Percentiles rank a stretch among this genome's conserved stretches.
Conservation (phyloP, 495 filamentous ascomycete genomes). For the Jackrogersella minutella region DNA sequence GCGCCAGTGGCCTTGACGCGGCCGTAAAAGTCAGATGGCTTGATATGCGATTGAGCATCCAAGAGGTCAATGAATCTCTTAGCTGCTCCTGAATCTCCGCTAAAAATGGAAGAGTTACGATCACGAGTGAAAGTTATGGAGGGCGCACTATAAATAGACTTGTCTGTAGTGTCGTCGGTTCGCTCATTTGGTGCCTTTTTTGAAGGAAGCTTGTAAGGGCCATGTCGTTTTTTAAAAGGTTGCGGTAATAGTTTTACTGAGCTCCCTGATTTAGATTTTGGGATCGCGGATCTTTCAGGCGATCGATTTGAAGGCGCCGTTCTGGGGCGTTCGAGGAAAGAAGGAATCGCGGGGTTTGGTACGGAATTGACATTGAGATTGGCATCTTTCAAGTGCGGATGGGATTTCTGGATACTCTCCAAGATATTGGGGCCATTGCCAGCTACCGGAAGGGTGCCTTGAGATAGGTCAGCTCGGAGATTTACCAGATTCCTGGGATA, state of each 20-base stretch:
- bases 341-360: conserved; percentile 45
- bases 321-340: conserved; percentile 46
- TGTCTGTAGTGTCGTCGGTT: conserved; percentile 11
- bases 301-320: conserved; percentile 47
- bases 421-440: conserved; percentile 43
- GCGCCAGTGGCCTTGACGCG: conserved; percentile 56
- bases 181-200: conserved; percentile 17
- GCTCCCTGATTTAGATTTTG: conserved; percentile 23
- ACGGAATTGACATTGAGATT: conserved; percentile 40
- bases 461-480: conserved; percentile 36
- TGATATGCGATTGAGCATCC: conserved; percentile 60
- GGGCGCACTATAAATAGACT: conserved; percentile 11
- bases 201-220: conserved; percentile 37
- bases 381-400: conserved; percentile 39
- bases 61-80: conserved; percentile 56
- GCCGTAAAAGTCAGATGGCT: conserved; percentile 53
- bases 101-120: conserved; percentile 42
- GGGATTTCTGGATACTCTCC: conserved; percentile 43
- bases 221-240: conserved; percentile 34
- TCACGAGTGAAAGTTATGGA: conserved; percentile 9
- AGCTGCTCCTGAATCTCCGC: conserved; percentile 28
- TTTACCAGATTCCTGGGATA: conserved; percentile 37
- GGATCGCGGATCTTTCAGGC: conserved; percentile 15
- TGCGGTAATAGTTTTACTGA: conserved; percentile 13
- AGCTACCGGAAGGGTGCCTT: conserved; percentile 46